Conservation (phyloP, 495 filamentous ascomycete species). For the Podospora pseudoanserina region DNA sequence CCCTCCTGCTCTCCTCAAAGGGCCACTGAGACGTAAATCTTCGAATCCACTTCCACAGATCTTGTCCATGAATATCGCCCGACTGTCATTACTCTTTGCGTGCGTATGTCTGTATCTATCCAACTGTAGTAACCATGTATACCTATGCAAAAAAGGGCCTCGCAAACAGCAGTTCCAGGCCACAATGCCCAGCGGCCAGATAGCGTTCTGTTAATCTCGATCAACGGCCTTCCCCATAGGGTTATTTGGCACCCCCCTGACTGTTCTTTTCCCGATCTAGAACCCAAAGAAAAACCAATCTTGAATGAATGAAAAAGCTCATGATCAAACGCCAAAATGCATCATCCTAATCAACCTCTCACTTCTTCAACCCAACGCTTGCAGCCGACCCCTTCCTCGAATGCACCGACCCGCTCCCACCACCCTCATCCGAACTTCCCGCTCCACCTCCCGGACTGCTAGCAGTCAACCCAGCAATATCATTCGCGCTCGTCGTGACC, state of each 20-base stretch:
- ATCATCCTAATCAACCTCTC: background rate
- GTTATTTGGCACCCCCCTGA: background rate
- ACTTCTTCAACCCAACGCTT: background rate
- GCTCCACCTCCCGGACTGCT: slow-evolving; percentile 1
- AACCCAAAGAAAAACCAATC: background rate
- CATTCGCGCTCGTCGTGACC: slow-evolving; percentile 18
- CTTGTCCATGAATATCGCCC: background rate
- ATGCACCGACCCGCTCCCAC: background rate
- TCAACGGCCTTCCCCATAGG: background rate
- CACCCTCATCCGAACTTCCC: slow-evolving; percentile 17
- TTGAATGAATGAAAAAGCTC: background rate
- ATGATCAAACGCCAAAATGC: background rate
- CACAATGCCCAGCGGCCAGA: background rate
- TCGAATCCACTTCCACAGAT: background rate
- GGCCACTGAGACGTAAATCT: background rate
- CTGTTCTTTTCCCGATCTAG: background rate
- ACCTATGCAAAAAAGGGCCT: background rate
- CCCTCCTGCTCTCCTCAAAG: background rate
- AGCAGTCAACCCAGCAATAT: background rate
- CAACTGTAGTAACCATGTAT: slow-evolving; percentile 1
- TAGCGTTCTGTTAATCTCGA: background rate
- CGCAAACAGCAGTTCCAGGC: background rate
- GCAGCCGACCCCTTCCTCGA: background rate
- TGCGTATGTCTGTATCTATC: background rate
- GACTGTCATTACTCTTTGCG: background rate